phyloP scores from a whole-genome alignment of 495 filamentous ascomycete genomes.

The Aspergillus homomorphus region DNA sequence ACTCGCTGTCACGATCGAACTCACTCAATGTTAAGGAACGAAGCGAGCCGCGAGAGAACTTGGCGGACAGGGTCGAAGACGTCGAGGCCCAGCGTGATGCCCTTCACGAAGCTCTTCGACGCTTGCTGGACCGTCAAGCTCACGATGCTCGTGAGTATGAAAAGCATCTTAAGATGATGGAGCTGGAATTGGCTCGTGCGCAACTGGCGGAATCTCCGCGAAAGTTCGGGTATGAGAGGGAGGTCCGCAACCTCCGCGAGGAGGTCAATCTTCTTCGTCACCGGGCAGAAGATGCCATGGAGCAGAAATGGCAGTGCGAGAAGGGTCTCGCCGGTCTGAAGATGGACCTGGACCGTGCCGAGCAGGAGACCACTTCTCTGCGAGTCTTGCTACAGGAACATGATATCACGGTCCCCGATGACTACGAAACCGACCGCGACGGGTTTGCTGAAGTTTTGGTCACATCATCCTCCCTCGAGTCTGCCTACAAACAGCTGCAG shows the following conservation, averaged over 20 bases:
- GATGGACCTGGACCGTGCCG: conserved; percentile 94
- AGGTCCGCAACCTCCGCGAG: conserved; percentile 72
- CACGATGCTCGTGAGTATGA: conserved; percentile 75
- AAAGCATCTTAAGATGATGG: conserved; percentile 70
- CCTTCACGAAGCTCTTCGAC: conserved; percentile 78
- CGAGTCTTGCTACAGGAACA: conserved; percentile 79
- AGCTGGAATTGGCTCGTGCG: conserved; percentile 74
- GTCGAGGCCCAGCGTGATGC: conserved; percentile 92
- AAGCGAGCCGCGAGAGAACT: conserved; percentile 60
- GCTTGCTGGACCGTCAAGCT: conserved; percentile 81
- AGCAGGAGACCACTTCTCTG: conserved; percentile 83
- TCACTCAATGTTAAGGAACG: conserved; percentile 59
- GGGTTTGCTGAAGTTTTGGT: conserved; percentile 50
- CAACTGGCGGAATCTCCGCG: conserved; percentile 63
- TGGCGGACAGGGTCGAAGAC: conserved; percentile 83
- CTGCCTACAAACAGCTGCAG: conserved; percentile 77
- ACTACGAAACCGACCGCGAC: conserved; percentile 36
- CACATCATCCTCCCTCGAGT: conserved; percentile 71
- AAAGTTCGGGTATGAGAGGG: conserved; percentile 74
- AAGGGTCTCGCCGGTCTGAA: conserved; percentile 88
- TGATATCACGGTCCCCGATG: conserved; percentile 68
- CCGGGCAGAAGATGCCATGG: conserved; percentile 91
- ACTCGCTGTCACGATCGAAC: conserved; percentile 52
- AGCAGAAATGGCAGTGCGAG: conserved; percentile 94
- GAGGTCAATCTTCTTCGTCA: conserved; percentile 83